phyloP scores from a whole-genome alignment of 2,329 filamentous ascomycete genomes.

The Trichoderma semiorbis region DNA sequence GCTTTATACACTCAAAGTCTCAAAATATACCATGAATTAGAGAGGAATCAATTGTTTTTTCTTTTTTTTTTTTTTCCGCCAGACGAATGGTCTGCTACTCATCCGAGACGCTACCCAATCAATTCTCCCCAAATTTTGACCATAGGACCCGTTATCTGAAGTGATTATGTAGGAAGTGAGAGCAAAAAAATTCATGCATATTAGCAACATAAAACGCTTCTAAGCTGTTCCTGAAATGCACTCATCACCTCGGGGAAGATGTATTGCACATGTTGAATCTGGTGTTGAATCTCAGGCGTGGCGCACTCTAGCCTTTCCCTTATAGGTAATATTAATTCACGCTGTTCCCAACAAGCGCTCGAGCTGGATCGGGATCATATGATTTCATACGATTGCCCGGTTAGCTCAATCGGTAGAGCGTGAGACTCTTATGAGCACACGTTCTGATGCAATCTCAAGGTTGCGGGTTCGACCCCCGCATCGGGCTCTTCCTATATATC shows the following conservation, averaged over 20 bases:
- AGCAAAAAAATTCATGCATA: neutral
- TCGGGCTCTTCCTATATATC: slow-evolving; percentile 39
- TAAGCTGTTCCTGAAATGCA: neutral
- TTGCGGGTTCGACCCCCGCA: slow-evolving; percentile 52
- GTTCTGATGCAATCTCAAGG: slow-evolving; percentile 44
- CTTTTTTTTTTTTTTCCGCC: neutral
- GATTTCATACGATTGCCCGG: slow-evolving; percentile 26
- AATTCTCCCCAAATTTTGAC: neutral
- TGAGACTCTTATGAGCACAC: slow-evolving; percentile 57
- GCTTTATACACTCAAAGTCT: neutral
- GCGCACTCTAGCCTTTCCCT: neutral
- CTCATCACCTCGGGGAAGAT: neutral
- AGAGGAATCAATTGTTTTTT: neutral
- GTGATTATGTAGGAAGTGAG: neutral
- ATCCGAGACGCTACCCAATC: neutral
- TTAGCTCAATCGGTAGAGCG: slow-evolving; percentile 57
- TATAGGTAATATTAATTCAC: neutral
- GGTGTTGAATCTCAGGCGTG: neutral
- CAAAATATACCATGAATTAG: neutral
- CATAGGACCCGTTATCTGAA: neutral
- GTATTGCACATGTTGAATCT: neutral
- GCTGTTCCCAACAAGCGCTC: neutral
- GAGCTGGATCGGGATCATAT: neutral
- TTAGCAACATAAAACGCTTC: neutral
- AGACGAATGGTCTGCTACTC: neutral